Base-by-base conservation (phyloP, 306 rosid species). In the Luffa acutangula region DNA sequence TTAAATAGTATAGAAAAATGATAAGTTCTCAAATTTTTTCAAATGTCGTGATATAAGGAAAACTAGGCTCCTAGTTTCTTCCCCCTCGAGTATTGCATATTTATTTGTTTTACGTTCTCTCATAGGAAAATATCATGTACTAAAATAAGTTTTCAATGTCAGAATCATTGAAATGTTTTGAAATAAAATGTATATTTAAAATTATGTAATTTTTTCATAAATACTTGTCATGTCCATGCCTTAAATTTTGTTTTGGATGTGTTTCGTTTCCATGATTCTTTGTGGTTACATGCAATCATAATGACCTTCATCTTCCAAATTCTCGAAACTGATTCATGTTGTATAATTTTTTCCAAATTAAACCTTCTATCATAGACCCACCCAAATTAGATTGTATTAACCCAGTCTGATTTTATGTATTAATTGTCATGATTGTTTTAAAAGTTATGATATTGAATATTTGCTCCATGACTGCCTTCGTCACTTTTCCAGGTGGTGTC, bases 401-500 rank as follows among this genome's bases (percentile, higher is more conserved):
- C 76, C 5, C 37, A 71, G 53, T 43, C 36, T n/a, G 36, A 1
- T 18, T 69, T 69, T 43, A 33, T n/a, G 15, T 39, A 20, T 70
- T 20, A 12, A 70, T 43, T 69, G 33, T 43, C 76, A 6, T 12
- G 17, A 65, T 66, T 70, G 57, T 71, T 9, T 10, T n/a, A 45
- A 4, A 45, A 43, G 20, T 37, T 14, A 0, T 36, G 8, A 67
- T 9, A 71, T 71, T 45, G 39, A 39, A 71, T 73, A 33, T 46
- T 20, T 73, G 25, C 45, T 46, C 51, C 66, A 25, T 77, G 72
- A 6, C 9, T 43, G 9, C 5, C 42, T 33, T 77, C 9, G 21
- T 78, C 36, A 18, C 58, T 67, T 82, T 85, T 76, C 52, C 92
- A 95, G 97, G 91, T 89, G 96, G 97, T 90, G 97, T 81, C 96